phyloP scores from a whole-genome alignment of 2,329 filamentous ascomycete species.

The Rhynchosporium agropyri region DNA sequence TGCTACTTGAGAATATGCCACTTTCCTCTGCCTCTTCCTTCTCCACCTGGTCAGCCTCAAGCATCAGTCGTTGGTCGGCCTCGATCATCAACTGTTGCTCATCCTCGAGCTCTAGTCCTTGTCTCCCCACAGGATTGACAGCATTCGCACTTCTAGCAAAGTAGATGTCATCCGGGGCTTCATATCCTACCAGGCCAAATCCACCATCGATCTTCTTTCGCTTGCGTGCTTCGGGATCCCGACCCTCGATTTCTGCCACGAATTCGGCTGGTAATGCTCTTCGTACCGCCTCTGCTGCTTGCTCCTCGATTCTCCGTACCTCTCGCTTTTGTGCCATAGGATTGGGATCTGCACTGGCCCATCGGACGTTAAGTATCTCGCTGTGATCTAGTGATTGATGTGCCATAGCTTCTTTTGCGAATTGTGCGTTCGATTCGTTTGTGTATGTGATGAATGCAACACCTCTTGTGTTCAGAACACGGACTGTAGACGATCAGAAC shows the following conservation, averaged over 20 bases:
- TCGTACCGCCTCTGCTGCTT: slow-evolving; percentile 91
- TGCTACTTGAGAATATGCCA: slow-evolving; percentile 81
- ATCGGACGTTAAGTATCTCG: slow-evolving; percentile 92
- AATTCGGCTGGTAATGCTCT: slow-evolving; percentile 86
- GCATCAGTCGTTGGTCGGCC: slow-evolving; percentile 47
- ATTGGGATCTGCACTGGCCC: slow-evolving; percentile 96
- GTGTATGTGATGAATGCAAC: slow-evolving; percentile 95
- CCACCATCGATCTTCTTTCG: slow-evolving; percentile 85
- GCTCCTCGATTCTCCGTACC: slow-evolving; percentile 85
- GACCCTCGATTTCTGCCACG: slow-evolving; percentile 90
- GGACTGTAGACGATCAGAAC: slow-evolving; percentile 48
- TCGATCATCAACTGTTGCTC: slow-evolving; percentile 60
- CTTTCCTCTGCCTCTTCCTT: slow-evolving; percentile 42
- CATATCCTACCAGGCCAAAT: slow-evolving; percentile 76
- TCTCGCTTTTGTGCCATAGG: slow-evolving; percentile 93
- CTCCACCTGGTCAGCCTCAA: slow-evolving; percentile 37
- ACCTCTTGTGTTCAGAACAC: slow-evolving; percentile 84
- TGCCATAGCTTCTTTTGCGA: slow-evolving; percentile 94
- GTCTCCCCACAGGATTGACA: slow-evolving; percentile 59
- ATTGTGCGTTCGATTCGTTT: slow-evolving; percentile 87
- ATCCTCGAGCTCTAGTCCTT: slow-evolving; percentile 65
- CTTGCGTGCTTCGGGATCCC: slow-evolving; percentile 84
- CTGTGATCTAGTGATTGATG: slow-evolving; percentile 89
- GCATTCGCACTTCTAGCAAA: slow-evolving; percentile 77
- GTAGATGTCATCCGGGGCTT: slow-evolving; percentile 92